These are phyloP conservation scores for Lentinula boryana DNA, from an alignment of 768 basidiomycete species.

Conservation along the genomic window DNA sequence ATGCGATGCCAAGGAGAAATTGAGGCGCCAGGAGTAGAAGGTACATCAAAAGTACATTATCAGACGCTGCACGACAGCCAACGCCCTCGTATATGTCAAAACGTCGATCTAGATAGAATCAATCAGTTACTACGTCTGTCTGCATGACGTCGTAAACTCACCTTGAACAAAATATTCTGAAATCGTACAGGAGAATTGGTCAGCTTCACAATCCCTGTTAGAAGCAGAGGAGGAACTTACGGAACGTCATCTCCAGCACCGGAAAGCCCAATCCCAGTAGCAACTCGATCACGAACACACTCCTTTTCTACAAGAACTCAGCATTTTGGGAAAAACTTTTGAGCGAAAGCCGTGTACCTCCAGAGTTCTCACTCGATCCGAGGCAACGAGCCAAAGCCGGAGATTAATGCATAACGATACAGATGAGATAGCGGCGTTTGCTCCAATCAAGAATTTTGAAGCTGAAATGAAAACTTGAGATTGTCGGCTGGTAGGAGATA, in stretches of 20 bases:
- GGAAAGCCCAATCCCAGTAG: not conserved
- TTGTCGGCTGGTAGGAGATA: not conserved
- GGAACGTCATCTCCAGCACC: not conserved
- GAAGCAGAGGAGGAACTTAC: not conserved
- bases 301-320: not conserved
- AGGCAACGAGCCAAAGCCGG: conserved; percentile 1
- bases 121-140: not conserved
- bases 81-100: conserved; percentile 6
- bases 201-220: no score
- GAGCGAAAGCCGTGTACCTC: not conserved
- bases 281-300: not conserved
- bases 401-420: conserved; percentile 4
- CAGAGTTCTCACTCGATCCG: not conserved
- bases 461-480: not conserved
- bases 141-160: not conserved
- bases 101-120: not conserved
- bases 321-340: not conserved
- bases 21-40: conserved; percentile 1
- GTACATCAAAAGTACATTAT: conserved; percentile 4
- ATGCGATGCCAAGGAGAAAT: not conserved
- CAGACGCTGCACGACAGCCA: not conserved
- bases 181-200: not conserved
- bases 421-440: not conserved
- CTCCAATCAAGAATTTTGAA: conserved; percentile 1
- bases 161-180: conserved; percentile 7